Base-by-base conservation (phyloP, 345 rosid genomes). In the Ceriops zippeliana region DNA sequence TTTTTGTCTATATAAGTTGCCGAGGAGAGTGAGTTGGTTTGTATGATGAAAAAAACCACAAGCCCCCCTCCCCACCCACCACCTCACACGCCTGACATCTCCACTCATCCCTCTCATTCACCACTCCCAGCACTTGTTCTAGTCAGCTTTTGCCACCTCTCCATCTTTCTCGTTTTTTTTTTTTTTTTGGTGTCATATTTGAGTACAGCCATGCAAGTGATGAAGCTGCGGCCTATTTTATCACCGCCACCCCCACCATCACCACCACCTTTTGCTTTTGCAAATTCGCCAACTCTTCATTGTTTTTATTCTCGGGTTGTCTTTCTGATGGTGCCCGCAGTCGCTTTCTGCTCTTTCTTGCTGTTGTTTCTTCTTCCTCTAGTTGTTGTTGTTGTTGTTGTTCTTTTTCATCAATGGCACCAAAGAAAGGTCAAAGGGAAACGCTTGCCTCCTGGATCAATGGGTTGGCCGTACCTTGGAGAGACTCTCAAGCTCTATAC, bases 391-490 rank as follows among this genome's bases (percentile, higher is more conserved):
- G 3, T 28, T 28, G 3, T 28, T 28, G 2, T 34, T 34, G 2
- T 34, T 34, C 35, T 34, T 34, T 34, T 34, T 34, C 37, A 34
- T 70, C 85, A 74, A 70, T 79, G 91, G 86, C 71, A 60, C 35
- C 77, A 70, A 59, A 76, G 67, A 65, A 80, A 52, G 60, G 17
- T 42, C 5, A 3, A 42, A 4, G 49, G 49, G 17, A 69, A 63
- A 32, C 84, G 73, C 52, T 76, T 89, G 27, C 97, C 98, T 0
- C 98, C 98, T 15, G 97, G 98, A 37, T 89, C 98, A 19, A 85
- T 93, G 92, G 98, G 97, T 4, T 93, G 97, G 96, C 97, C 98
- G 73, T 93, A 90, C 74, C 72, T 93, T 20, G 98, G 98, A 22
- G 97, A 93, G 65, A 90, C 98, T 19, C 93, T 86, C 70, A 87